Conservation (phyloP, 495 filamentous ascomycete genomes). For the Hypoxylon intermedium region DNA sequence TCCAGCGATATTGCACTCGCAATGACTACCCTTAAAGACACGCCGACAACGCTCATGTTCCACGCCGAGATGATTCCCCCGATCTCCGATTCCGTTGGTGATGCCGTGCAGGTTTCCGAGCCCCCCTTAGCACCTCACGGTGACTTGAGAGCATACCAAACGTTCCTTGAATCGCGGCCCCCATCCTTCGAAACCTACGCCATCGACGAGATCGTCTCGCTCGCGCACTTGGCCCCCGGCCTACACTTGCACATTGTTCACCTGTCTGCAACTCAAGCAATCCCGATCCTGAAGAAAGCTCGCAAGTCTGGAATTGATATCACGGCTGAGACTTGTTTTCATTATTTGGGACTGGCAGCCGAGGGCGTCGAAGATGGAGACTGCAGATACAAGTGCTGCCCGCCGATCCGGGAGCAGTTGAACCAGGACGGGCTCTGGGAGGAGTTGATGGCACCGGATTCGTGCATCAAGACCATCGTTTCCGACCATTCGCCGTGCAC, state of each 20-base stretch:
- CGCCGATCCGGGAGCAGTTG: constrained; percentile 81
- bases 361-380: constrained; percentile 89
- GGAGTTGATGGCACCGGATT: constrained; percentile 72
- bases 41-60: constrained; percentile 92
- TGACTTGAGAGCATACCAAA: constrained; percentile 79
- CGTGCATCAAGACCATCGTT: constrained; percentile 92
- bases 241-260: constrained; percentile 95
- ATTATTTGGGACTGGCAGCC: constrained; percentile 91
- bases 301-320: constrained; percentile 82
- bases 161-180: constrained; percentile 91
- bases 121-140: constrained; percentile 78
- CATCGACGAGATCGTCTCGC: constrained; percentile 81
- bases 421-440: constrained; percentile 93
- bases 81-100: constrained; percentile 79
- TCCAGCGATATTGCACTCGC: constrained; percentile 77
- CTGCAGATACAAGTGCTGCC: constrained; percentile 97
- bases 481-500: constrained; percentile 97
- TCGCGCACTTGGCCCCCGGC: constrained; percentile 80
- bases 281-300: constrained; percentile 83
- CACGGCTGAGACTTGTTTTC: constrained; percentile 97
- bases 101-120: constrained; percentile 73
- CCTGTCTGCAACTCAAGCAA: constrained; percentile 89
- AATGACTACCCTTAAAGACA: constrained; percentile 77
- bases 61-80: constrained; percentile 98
- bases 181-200: constrained; percentile 91